Evolutionary conservation across 345 rosid species (phyloP).

Genomic region (Syzygium grande): DNA sequence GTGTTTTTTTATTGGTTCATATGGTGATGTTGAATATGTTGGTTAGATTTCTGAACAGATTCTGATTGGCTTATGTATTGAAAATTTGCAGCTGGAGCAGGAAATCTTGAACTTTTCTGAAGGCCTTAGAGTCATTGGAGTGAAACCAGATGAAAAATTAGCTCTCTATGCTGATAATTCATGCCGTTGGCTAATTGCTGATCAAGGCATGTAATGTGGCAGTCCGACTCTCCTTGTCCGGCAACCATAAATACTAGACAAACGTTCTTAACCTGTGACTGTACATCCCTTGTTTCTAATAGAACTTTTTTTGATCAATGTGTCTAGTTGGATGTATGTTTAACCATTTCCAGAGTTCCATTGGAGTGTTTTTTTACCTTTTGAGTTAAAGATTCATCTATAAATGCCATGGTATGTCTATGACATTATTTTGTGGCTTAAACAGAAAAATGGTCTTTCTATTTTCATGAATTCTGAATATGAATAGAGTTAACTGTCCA

Average conservation of each 20-base stretch:
- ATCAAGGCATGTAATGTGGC: constrained; percentile 53
- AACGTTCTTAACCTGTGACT: not conserved
- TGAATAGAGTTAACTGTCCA: not conserved
- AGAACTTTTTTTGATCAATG: not conserved
- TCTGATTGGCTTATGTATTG: not conserved
- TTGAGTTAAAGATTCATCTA: not conserved
- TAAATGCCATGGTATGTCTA: not conserved
- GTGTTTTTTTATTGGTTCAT: not conserved
- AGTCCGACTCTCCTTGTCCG: not conserved
- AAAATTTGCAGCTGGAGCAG: constrained; percentile 55
- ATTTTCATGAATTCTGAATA: not conserved
- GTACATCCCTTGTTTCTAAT: not conserved
- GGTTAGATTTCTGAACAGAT: not conserved
- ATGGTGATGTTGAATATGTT: not conserved
- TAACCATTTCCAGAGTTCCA: not conserved
- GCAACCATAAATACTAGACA: not conserved
- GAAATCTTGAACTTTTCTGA: constrained; percentile 76
- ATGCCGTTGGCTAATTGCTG: constrained; percentile 81
- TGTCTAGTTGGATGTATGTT: not conserved
- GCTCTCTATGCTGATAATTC: constrained; percentile 94
- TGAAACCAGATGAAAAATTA: constrained; percentile 72
- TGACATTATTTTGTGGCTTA: not conserved
- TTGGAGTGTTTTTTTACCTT: not conserved
- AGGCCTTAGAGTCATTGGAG: constrained; percentile 73
- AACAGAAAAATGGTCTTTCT: not conserved